Evolutionary conservation across 257 asterid genomes (phyloP).

Genomic region (Petrea volubilis): DNA sequence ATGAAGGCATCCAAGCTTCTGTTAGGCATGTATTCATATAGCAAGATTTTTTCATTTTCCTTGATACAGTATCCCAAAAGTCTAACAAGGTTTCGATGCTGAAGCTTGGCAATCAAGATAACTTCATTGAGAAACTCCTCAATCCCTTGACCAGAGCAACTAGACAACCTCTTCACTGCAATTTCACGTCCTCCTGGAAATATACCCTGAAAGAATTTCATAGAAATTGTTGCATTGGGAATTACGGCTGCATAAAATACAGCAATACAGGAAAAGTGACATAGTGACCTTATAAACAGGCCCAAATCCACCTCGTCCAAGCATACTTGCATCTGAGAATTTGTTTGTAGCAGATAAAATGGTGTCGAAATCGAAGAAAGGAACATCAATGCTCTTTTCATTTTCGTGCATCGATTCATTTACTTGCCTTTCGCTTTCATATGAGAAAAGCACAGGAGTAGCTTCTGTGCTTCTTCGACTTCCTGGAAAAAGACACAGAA

Average conservation of each 20-base stretch:
- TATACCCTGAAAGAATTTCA: conserved; percentile 33
- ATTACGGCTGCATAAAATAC: background rate
- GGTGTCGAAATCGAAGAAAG: conserved; percentile 38
- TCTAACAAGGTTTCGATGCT: conserved; percentile 49
- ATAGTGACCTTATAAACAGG: conserved; percentile 56
- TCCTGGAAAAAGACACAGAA: conserved; percentile 12
- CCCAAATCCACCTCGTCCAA: conserved; percentile 73
- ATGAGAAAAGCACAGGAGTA: background rate
- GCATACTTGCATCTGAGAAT: conserved; percentile 52
- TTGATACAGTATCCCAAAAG: conserved; percentile 48
- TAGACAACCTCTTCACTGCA: conserved; percentile 52
- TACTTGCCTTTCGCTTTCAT: conserved; percentile 23
- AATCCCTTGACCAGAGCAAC: conserved; percentile 40
- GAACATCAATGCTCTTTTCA: conserved; percentile 40
- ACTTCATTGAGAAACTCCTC: conserved; percentile 53
- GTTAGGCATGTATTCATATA: conserved; percentile 51
- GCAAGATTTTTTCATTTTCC: conserved; percentile 39
- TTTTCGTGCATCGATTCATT: conserved; percentile 33
- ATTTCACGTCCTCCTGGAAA: conserved; percentile 39
- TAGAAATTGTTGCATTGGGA: no score
- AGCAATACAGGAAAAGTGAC: no score
- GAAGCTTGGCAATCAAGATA: conserved; percentile 44
- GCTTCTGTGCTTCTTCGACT: conserved; percentile 17
- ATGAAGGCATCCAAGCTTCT: conserved; percentile 46
- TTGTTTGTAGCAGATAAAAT: conserved; percentile 50